Base-by-base conservation (phyloP, 805 yeast genomes). In the Metschnikowia lochheadii region DNA sequence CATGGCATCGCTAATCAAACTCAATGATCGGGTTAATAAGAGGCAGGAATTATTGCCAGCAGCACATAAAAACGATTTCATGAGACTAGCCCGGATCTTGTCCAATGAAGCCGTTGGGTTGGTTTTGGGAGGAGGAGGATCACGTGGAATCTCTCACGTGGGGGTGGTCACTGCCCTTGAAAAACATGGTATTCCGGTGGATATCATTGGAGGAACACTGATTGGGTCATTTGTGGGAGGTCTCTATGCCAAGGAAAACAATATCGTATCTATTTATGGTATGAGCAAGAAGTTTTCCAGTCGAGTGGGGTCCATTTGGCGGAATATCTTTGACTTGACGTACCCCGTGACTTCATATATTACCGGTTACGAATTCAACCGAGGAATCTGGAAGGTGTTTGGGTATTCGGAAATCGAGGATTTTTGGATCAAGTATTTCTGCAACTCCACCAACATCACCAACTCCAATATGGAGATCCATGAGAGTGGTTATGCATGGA, bases 71-170 rank as follows among this genome's bases (percentile, higher is more conserved):
- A 86, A 85, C 64, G 99, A 92, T 65, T 94, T 94, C 64, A 74
- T 89, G 66, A 77, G 99, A 50, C 69, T 92, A 35, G 98, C 99
- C 0, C 78, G 99, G 60, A 79, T 94, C 7, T 69, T 92, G 14
- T 87, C 97, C 0, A 96, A 96, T 6, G 89, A 90, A 63, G 96
- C 97, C 0, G 87, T 94, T 38, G 99, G 98, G 0, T 72, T 94
- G 17, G 97, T 92, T 5, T 73, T 92, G 3, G 99, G 99, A 6
- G 99, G 99, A 13, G 99, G 99, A 38, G 99, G 99, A 40, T 96
- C 98, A 0, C 76, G 98, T 58, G 99, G 99, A 1, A 76, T 92
- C 13, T 81, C 96, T 13, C 99, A 92, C 64, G 76, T 92, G 38
- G 99, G 99, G 3, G 85, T 94, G 3, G 80, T 92, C n/a, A 81